Conservation (phyloP, 176 grass and related monocot species). For the Dendrocalamus sinicus region DNA sequence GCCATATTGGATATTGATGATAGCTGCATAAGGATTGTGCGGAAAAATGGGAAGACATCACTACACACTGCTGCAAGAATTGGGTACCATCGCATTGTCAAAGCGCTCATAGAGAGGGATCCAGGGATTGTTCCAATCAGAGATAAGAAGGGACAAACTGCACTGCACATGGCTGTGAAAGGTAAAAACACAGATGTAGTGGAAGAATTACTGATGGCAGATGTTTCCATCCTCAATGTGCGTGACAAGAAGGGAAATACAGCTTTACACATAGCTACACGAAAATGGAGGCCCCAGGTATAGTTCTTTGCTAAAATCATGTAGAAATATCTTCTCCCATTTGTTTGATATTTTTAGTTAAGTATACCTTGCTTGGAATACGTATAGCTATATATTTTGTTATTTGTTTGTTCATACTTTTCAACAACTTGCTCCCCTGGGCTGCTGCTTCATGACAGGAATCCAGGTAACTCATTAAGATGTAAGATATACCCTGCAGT, state of each 20-base stretch:
- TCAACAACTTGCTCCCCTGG: background rate
- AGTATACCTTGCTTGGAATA: background rate
- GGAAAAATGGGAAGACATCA: slow-evolving; percentile 91
- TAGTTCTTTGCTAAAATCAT: background rate
- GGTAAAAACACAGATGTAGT: slow-evolving; percentile 93
- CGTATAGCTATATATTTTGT: background rate
- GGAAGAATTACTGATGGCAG: slow-evolving; percentile 81
- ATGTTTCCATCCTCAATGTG: slow-evolving; percentile 86
- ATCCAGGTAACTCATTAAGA: background rate
- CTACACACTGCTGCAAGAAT: slow-evolving; percentile 83
- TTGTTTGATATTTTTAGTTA: background rate
- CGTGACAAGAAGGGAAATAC: slow-evolving; percentile 95
- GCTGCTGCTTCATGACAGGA: background rate
- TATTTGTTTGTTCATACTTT: slow-evolving; percentile 7
- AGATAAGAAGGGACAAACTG: slow-evolving; percentile 96
- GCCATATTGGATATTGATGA: slow-evolving; percentile 73
- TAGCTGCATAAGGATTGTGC: slow-evolving; percentile 69
- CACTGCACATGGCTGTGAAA: slow-evolving; percentile 99
- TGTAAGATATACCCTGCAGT: background rate
- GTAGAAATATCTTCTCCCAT: background rate
- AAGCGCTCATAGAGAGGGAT: slow-evolving; percentile 76
- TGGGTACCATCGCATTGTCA: slow-evolving; percentile 80
- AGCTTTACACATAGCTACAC: slow-evolving; percentile 91
- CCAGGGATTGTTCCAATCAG: slow-evolving; percentile 74
- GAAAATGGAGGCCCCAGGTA: slow-evolving; percentile 99